Evolutionary conservation across 148 eudicot species (phyloP), one percentile per base, ranked within the genome.

Genomic region (Salicornia ramosissima): DNA sequence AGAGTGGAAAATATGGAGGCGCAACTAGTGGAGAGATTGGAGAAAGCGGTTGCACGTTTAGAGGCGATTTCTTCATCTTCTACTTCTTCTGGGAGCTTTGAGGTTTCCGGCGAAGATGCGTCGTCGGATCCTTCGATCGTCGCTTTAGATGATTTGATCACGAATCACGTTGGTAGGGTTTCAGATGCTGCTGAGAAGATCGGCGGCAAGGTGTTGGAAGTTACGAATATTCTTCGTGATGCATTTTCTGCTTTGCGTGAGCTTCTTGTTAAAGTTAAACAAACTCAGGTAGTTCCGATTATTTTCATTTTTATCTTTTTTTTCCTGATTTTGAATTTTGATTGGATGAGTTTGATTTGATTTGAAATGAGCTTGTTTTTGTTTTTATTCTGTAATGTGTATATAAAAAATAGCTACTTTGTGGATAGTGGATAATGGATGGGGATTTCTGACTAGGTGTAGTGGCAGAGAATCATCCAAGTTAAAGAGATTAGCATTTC

Each of bases 171-270:
- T 2, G 86, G 78, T 67, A 88, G 84, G 83, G 85, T 90, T 79
- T 71, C 75, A 30, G 74, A 63, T 28, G 90, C 90, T 10, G 95
- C 85, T 30, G 89, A 79, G 89, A 88, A 86, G 85, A 93, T 93
- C 31, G 98, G 98, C 25, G 96, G 82, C 64, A 79, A 90, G 63
- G 97, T 94, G 46, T 61, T 78, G 73, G 98, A 94, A 22, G 81
- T 81, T 16, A 83, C 92, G 3, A 75, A 65, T 71, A 71, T 84
- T 62, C 72, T 94, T 11, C 75, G 69, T 1, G 81, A 84, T 62
- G 98, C 97, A 0, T 94, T 94, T 53, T 25, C 64, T 58, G 89
- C 77, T 65, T 80, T 86, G 75, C 89, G 81, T 67, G 89, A 87
- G 65, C 92, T 90, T 25, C 95, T 94, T 24, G 67, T 94, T 25